Evolutionary conservation across 2,329 filamentous ascomycete genomes (phyloP).

Genomic region (Penicillium sp.): DNA sequence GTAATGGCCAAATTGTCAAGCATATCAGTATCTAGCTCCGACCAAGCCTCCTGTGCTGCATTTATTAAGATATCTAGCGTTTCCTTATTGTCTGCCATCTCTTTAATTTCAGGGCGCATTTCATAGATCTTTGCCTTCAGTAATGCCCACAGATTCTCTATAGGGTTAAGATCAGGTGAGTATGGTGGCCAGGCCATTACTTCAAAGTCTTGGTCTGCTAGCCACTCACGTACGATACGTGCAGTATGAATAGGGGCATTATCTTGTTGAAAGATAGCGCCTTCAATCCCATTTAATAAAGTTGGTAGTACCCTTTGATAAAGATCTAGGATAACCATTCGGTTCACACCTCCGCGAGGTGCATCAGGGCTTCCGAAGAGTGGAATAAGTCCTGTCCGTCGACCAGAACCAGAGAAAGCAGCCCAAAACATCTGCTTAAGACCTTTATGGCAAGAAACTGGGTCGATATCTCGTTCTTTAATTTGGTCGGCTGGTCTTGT

Average conservation of each 20-base stretch:
- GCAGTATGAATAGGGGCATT: not conserved
- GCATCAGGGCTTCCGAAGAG: not conserved
- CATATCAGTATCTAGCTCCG: not conserved
- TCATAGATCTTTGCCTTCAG: not conserved
- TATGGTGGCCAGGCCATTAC: not conserved
- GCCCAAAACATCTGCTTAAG: not conserved
- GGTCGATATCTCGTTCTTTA: not conserved
- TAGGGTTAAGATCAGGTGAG: not conserved
- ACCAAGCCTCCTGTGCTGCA: not conserved
- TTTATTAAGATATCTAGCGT: not conserved
- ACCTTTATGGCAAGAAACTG: not conserved
- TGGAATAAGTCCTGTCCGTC: not conserved
- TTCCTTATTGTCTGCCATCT: not conserved
- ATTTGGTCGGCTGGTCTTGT: not conserved
- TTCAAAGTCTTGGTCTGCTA: not conserved
- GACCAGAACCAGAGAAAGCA: not conserved
- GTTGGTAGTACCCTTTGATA: not conserved
- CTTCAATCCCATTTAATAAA: not conserved
- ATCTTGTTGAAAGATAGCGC: not conserved
- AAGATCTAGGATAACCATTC: not conserved
- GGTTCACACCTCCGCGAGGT: not conserved
- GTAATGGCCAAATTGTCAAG: not conserved
- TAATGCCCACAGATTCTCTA: not conserved
- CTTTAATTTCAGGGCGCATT: not conserved
- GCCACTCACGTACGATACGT: not conserved